Percentiles rank a stretch among this genome's conserved stretches.
Evolutionary conservation across 805 yeast species (phyloP).

Genomic region (Candida berthetii): DNA sequence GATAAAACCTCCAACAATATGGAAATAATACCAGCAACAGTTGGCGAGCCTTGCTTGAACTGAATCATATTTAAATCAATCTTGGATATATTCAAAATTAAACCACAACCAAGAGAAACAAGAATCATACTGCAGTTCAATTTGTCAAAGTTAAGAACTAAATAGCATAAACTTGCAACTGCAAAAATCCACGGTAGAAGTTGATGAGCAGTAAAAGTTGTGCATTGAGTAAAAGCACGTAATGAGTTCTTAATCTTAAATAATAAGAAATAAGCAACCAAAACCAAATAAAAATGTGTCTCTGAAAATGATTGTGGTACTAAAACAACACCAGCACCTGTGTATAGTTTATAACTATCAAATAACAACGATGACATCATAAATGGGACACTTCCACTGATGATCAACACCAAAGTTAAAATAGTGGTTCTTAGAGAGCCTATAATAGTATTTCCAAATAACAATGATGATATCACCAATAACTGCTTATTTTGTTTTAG

Average conservation of each 20-base stretch:
- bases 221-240: slow-evolving; percentile 9
- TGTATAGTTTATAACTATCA: slow-evolving; percentile 7
- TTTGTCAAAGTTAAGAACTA: slow-evolving; percentile 2
- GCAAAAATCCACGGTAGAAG: slow-evolving; percentile 1
- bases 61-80: slow-evolving; percentile 7
- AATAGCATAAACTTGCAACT: neutral
- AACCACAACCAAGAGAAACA: slow-evolving; percentile 18
- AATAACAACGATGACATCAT: slow-evolving; percentile 5
- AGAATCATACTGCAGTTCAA: slow-evolving; percentile 18
- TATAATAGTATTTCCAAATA: slow-evolving; percentile 7
- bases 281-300: slow-evolving; percentile 2
- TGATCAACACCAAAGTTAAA: slow-evolving; percentile 13
- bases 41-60: slow-evolving; percentile 11
- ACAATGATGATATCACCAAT: slow-evolving; percentile 6
- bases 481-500: slow-evolving; percentile 3
- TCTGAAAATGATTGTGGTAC: neutral
- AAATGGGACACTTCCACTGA: slow-evolving; percentile 10
- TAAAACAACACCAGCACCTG: neutral
- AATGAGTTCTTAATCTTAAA: slow-evolving; percentile 5
- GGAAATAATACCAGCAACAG: slow-evolving; percentile 24
- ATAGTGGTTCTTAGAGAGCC: slow-evolving; percentile 18
- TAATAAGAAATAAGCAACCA: slow-evolving; percentile 3
- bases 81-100: slow-evolving; percentile 12
- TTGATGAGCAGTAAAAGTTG: slow-evolving; percentile 1
- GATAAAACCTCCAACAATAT: slow-evolving; percentile 28